Base-by-base conservation (phyloP, 2,329 filamentous ascomycete species). In the Polychaeton citri region DNA sequence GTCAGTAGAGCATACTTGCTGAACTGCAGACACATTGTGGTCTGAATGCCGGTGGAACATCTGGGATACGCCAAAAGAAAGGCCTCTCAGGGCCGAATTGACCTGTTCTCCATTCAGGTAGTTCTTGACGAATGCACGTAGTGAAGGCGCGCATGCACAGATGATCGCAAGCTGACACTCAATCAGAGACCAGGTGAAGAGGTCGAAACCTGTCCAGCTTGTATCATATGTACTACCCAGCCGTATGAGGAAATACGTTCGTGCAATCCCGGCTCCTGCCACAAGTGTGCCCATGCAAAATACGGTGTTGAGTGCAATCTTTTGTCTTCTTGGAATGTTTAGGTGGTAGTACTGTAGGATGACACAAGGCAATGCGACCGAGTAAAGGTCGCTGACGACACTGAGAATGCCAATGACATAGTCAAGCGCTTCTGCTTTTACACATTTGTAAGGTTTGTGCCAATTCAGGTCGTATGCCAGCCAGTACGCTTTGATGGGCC, bases 161-260 rank as follows among this genome's bases (percentile, higher is more conserved):
- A 55, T 52, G 24, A 55, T 48, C 18, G 45, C 51, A 2, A 54
- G 41, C 16, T 54, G 50, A 13, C 42, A 43, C 37, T 55, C 51
- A 19, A 53, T 37, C 9, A 49, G 21, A 4, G 44, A 45, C 48
- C 48, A 54, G 28, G 45, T 41, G 42, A 48, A 49, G 30, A 51
- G 42, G 19, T 45, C 33, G 35, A 49, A 53, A 19, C 48, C 48
- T 0, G 34, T 38, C 50, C 49, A 52, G 12, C 36, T 43, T 3
- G 41, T 43, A 33, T 53, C 50, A 35, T 36, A 35, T 5, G 37
- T 39, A 8, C 39, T 38, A 28, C 41, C 43, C 17, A 47, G 37
- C 19, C 37, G 36, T 37, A 42, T 47, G 10, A 51, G 41, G 30
- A 43, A 48, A 21, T 47, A 48, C 13, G 44, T 46, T 2, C 48